A percentile compares a stretch with the other conserved stretches of the same genome.
Evolutionary conservation across 75 land plant genomes (phyloP).

Genomic region (Picea glauca): DNA sequence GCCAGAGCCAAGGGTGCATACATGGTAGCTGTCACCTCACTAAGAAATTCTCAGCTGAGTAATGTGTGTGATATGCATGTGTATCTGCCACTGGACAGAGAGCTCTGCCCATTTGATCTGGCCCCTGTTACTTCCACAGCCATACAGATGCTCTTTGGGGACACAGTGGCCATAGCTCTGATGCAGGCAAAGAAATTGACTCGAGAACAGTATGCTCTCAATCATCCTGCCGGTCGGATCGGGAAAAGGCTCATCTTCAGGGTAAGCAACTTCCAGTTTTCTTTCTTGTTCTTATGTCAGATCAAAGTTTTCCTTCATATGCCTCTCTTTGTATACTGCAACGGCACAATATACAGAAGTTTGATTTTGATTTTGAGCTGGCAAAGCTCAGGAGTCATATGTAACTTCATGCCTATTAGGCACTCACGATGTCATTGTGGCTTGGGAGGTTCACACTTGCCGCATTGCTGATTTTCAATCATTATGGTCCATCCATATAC

Average conservation of each 20-base stretch:
- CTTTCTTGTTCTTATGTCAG: neutral
- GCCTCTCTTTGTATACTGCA: no score
- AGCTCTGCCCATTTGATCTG: slow-evolving; percentile 92
- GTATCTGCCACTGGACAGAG: slow-evolving; percentile 85
- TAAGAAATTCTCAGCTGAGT: slow-evolving; percentile 30
- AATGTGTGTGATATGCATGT: slow-evolving; percentile 79
- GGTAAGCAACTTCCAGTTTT: slow-evolving; percentile 24
- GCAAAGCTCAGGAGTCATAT: no score
- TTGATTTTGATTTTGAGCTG: no score
- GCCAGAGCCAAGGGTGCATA: slow-evolving; percentile 79
- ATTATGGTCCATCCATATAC: no score
- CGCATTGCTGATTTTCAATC: no score
- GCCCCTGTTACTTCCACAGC: slow-evolving; percentile 97
- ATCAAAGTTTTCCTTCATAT: no score
- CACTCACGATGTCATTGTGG: no score
- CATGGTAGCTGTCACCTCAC: slow-evolving; percentile 70
- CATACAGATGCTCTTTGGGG: slow-evolving; percentile 98
- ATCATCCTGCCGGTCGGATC: slow-evolving; percentile 97
- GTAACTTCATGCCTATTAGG: no score
- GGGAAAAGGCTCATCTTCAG: slow-evolving; percentile 92
- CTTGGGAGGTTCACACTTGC: no score
- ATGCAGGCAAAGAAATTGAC: slow-evolving; percentile 91
- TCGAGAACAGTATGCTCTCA: slow-evolving; percentile 83
- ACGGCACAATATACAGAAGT: no score
- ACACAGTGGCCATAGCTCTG: slow-evolving; percentile 89